These are phyloP conservation scores for Corylus heterophylla DNA, from an alignment of 306 rosid genomes.

Conservation along the genomic window DNA sequence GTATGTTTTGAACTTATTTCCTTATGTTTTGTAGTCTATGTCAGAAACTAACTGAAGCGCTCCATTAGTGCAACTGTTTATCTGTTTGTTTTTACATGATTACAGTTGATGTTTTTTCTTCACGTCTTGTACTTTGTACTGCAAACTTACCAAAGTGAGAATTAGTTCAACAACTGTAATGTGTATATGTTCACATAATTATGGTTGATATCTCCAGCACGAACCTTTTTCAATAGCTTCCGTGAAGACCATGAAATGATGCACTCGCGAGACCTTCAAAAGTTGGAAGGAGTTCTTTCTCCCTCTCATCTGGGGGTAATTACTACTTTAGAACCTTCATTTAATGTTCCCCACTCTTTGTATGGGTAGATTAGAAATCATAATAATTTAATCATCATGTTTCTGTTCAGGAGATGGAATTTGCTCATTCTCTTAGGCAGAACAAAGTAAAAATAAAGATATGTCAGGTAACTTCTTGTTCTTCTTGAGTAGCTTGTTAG, in stretches of 20 bases:
- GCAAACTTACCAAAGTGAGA: background rate
- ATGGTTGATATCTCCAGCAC: constrained; percentile 55
- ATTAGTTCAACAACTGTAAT: constrained; percentile 9
- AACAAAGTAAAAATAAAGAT: constrained; percentile 93
- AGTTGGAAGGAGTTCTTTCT: constrained; percentile 93
- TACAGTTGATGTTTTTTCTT: background rate
- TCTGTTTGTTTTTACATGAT: background rate
- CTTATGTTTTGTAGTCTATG: background rate
- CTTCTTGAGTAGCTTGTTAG: constrained; percentile 9
- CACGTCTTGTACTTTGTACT: background rate
- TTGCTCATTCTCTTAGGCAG: constrained; percentile 87
- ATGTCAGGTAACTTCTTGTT: constrained; percentile 68
- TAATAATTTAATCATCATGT: constrained; percentile 12
- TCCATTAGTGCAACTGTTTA: background rate
- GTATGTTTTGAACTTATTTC: constrained; percentile 33
- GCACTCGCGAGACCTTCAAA: constrained; percentile 83
- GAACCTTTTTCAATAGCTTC: constrained; percentile 71
- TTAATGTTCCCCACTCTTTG: background rate
- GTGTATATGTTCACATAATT: constrained; percentile 19
- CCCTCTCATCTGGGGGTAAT: constrained; percentile 81
- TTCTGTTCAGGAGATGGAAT: constrained; percentile 85
- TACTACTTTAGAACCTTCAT: constrained; percentile 12
- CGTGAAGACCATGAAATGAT: constrained; percentile 92
- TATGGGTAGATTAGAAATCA: constrained; percentile 17
- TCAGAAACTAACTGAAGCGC: background rate